Base-by-base conservation (phyloP, 805 yeast genomes). In the Saccharomycopsis selenospora region DNA sequence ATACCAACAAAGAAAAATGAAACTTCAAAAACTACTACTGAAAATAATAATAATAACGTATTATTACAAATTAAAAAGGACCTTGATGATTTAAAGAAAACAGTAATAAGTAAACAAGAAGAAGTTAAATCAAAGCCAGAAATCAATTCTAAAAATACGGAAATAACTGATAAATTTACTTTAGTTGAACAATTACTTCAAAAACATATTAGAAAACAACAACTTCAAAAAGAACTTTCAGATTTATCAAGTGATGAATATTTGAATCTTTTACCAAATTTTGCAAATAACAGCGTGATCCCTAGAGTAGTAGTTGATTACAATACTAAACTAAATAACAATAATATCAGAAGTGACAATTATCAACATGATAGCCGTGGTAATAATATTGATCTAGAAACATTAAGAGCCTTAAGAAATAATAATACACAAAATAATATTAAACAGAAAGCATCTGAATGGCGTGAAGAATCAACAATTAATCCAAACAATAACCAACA, bases 171-270 rank as follows among this genome's bases (percentile, higher is more conserved):
- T 20, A 33, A 33, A 14, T 33, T 33, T 20, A 33, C 7, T 14
- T 20, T 36, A 28, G 20, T 48, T 13, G 48, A 48, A 18, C 11
- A 45, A 17, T 17, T 47, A 8, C 40, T 40, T 23, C 40, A 33
- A 33, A 48, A 45, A 20, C 47, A 17, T 40, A 40, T 42, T 11
- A 45, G 42, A 40, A 40, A 43, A 27, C 48, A 47, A 40, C 40
- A 51, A 40, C 42, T 51, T 17, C 41, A 51, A 26, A 45, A 45
- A 17, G 49, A 51, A 27, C 40, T 51, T 13, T 24, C 10, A 2
- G 36, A 29, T 22, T 43, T 51, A n/a, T 28, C 40, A 42, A 36
- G 27, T 23, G 54, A 51, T 38, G 48, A 44, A 24, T 46, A 47
- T 24, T 5, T 50, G 5, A 36, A 43, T 10, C n/a, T 33, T 33